A percentile compares a stretch with the other conserved stretches of the same genome.
phyloP scores from a whole-genome alignment of 2,329 filamentous ascomycete species.

The Aspergillus tubingensis region DNA sequence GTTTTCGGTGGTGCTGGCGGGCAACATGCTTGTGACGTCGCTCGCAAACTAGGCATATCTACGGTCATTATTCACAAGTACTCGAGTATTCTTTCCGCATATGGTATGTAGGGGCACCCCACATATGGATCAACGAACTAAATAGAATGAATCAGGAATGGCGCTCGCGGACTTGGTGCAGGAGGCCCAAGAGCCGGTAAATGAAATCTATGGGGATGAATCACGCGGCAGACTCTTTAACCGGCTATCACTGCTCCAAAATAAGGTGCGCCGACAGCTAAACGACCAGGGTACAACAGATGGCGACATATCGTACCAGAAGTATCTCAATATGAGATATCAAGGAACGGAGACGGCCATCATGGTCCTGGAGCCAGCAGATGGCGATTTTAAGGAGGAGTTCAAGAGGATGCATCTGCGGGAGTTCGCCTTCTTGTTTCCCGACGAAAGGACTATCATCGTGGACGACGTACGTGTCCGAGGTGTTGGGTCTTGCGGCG shows the following conservation, averaged over 20 bases:
- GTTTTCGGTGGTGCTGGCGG: conserved; percentile 39
- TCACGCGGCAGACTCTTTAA: conserved; percentile 20
- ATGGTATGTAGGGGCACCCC: conserved; percentile 19
- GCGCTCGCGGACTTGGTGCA: conserved; percentile 44
- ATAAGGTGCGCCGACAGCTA: conserved; percentile 34
- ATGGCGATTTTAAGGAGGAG: conserved; percentile 40
- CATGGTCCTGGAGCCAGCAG: conserved; percentile 40
- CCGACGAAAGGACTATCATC: conserved; percentile 35
- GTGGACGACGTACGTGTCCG: conserved; percentile 43
- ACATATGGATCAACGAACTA: too few species aligned
- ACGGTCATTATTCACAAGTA: conserved; percentile 48
- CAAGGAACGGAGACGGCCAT: conserved; percentile 49
- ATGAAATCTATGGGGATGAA: conserved; percentile 21
- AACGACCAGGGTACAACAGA: conserved; percentile 40
- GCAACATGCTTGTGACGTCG: conserved; percentile 48
- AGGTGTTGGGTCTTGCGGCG: conserved; percentile 29
- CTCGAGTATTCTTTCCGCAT: conserved; percentile 47
- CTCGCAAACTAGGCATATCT: conserved; percentile 43
- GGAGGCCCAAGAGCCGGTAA: conserved; percentile 40
- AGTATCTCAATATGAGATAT: conserved; percentile 48
- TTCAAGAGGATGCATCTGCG: conserved; percentile 43
- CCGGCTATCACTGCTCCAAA: conserved; percentile 34
- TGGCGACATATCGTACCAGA: conserved; percentile 35
- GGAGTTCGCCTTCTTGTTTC: conserved; percentile 45
- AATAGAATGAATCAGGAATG: conserved; percentile 36